Evolutionary conservation across 108 stramenopile species (phyloP).

Genomic region (Nitzschia inconspicua): DNA sequence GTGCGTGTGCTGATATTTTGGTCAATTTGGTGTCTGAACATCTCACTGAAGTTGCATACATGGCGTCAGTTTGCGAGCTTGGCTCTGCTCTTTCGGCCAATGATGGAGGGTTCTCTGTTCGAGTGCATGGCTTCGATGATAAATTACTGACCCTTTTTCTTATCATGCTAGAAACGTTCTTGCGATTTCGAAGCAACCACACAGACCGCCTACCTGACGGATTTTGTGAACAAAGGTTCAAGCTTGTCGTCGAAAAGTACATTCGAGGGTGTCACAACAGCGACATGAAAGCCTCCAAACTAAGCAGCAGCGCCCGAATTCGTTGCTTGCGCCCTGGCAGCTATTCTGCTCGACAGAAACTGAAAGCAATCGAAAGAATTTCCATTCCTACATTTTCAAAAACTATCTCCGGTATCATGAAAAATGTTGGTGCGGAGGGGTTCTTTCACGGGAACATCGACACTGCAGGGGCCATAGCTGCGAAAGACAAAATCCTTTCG

Average conservation of each 20-base stretch:
- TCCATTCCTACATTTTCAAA: conserved; percentile 37
- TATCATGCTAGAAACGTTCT: conserved; percentile 41
- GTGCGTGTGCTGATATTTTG: conserved; percentile 70
- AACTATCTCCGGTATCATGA: conserved; percentile 42
- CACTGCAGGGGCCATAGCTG: conserved; percentile 41
- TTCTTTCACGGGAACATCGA: conserved; percentile 74
- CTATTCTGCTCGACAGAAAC: conserved; percentile 1
- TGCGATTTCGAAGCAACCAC: conserved; percentile 57
- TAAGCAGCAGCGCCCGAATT: conserved; percentile 53
- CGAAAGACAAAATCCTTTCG: conserved; percentile 34
- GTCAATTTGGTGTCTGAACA: conserved; percentile 65
- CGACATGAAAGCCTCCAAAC: conserved; percentile 59
- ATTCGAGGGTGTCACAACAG: conserved; percentile 55
- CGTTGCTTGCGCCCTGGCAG: conserved; percentile 44
- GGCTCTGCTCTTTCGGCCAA: conserved; percentile 46
- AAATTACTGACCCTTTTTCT: conserved; percentile 61
- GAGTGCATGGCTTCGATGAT: conserved; percentile 75
- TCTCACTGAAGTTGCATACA: conserved; percentile 64
- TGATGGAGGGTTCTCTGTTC: conserved; percentile 70
- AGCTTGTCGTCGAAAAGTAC: conserved; percentile 63
- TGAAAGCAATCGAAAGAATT: conserved; percentile 50
- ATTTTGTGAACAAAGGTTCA: conserved; percentile 56
- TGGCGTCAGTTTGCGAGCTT: conserved; percentile 74
- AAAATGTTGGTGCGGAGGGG: conserved; percentile 51
- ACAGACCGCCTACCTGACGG: conserved; percentile 40